These are phyloP conservation scores for Hygrophila difformis DNA, from an alignment of 257 asterid species.

Conservation along the genomic window DNA sequence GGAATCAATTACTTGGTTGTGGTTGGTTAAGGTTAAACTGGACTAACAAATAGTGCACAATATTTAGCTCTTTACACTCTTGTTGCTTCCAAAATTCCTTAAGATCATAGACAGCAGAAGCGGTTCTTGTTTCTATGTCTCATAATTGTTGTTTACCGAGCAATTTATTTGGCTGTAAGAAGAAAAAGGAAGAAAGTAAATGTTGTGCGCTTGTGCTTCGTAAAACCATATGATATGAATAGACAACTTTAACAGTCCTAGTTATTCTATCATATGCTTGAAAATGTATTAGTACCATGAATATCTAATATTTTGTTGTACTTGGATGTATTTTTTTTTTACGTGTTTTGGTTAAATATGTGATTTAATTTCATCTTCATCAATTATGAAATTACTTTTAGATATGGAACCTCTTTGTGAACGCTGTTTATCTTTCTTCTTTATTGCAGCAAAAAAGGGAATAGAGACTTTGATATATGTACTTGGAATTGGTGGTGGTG, in stretches of 20 bases:
- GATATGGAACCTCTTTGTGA: too few species aligned
- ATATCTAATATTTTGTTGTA: conserved; percentile 1
- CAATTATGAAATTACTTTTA: too few species aligned
- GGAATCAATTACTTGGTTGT: conserved; percentile 5
- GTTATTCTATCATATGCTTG: conserved; percentile 8
- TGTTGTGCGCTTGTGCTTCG: not conserved
- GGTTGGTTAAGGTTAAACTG: too few species aligned
- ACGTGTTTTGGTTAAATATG: not conserved
- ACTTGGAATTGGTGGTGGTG: conserved; percentile 61
- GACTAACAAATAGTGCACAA: not conserved
- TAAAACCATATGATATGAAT: too few species aligned
- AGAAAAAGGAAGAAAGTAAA: conserved; percentile 5
- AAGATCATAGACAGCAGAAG: not conserved
- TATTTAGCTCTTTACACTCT: not conserved
- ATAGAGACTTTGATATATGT: conserved; percentile 30
- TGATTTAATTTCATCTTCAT: too few species aligned
- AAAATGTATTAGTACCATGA: not conserved
- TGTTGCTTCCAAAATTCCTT: conserved; percentile 5
- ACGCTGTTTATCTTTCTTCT: conserved; percentile 5
- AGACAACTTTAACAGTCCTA: conserved; percentile 9
- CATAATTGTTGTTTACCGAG: not conserved
- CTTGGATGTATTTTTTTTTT: not conserved
- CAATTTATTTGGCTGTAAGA: not conserved
- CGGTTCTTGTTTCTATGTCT: conserved; percentile 1
- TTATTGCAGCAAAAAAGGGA: conserved; percentile 42